Evolutionary conservation across 192 early-diverging fungal genomes (phyloP), one percentile per base, ranked within the genome.

Genomic region (Entomortierella parvispora): DNA sequence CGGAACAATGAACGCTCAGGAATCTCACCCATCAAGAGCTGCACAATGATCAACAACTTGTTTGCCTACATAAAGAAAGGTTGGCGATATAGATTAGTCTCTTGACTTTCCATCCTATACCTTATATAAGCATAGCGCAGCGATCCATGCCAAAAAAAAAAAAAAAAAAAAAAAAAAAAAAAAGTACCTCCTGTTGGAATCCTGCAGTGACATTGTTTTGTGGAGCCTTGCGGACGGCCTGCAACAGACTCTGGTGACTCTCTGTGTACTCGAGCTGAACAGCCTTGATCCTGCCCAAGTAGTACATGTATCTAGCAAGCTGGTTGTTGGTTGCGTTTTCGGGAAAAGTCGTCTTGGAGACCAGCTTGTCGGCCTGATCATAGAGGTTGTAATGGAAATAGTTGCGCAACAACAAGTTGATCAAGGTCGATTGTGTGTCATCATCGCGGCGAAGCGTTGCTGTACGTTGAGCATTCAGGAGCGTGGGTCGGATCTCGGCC

Each of bases 21-120:
- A 61, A 99, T 98, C 68, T 99, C 96, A 26, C 98, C 98, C 93
- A 97, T 97, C 80, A 99, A 81, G 58, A 99, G 81, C 83, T 99
- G 96, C 2, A 99, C 96, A 75, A 98, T 96, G 49, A 99, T 95
- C 32, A 92, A 90, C 29, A 99, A 87, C 82, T 99, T 99, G 84
- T 96, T 86, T 25, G 88, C 90, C 91, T 93, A 75, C 48, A 49
- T 50, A 37, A 62, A 34, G 40, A 50, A 34, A n/a, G 31, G 20
- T 45, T 12, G 20, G n/a, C 53, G 31, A 57, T 32, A 42, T 18
- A 31, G 3, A 32, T 6, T 15, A 56, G 33, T n/a, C 29, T 4
- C 17, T 1, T 0, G 1, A 15, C 22, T 4, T 68, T 12, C 20
- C 9, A n/a, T n/a, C n/a, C n/a, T n/a, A n/a, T n/a, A n/a, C n/a